Conservation (phyloP, 306 rosid species). For the Prunus persica region DNA sequence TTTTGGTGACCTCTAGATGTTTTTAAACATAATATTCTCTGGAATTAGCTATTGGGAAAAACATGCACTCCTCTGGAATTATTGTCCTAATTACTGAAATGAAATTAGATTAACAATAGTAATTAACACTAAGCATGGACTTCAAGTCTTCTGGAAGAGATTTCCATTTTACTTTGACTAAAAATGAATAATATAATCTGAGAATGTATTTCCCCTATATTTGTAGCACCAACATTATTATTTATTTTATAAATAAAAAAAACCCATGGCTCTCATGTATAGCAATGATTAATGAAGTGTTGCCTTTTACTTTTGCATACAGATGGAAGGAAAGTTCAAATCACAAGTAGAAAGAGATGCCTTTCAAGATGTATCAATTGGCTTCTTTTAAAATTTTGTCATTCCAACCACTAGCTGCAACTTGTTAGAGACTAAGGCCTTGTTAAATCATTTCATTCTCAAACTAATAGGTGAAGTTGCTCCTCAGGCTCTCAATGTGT, state of each 20-base stretch:
- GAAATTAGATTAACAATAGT: neutral
- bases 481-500: neutral
- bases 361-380: neutral
- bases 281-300: conserved; percentile 7
- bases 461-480: conserved; percentile 1
- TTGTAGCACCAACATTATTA: neutral
- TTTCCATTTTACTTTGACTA: conserved; percentile 7
- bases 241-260: neutral
- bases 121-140: conserved; percentile 1
- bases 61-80: too few relatives aligned
- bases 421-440: conserved; percentile 13
- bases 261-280: neutral
- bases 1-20: too few relatives aligned
- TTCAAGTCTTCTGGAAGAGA: neutral
- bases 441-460: neutral
- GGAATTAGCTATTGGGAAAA: too few relatives aligned
- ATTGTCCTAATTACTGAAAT: too few relatives aligned
- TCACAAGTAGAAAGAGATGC: neutral
- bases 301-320: conserved; percentile 7
- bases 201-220: neutral
- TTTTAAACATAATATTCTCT: too few relatives aligned
- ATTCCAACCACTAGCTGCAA: conserved; percentile 14
- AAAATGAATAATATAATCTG: neutral
- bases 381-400: neutral
- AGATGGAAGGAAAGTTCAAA: neutral